These are phyloP conservation scores for Elaeis oleifera DNA, from an alignment of 202 grass and related monocot genomes.

Conservation along the genomic window DNA sequence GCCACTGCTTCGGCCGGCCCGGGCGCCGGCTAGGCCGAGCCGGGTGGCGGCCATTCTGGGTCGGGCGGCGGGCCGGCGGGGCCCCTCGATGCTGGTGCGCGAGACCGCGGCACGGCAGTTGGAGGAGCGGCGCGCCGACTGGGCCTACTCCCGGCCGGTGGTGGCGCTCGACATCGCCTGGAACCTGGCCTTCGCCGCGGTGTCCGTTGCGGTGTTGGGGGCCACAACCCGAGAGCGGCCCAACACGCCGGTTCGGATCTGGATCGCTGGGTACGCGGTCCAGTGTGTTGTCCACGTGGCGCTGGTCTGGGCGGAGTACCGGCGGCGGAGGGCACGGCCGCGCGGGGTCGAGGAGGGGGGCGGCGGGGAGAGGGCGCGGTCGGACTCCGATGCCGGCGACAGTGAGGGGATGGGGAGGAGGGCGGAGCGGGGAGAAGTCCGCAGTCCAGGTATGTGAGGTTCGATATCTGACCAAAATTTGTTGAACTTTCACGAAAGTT, in stretches of 20 bases:
- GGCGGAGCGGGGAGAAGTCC: slow-evolving; percentile 8
- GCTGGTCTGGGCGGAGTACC: slow-evolving; percentile 45
- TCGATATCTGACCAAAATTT: no score
- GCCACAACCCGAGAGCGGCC: slow-evolving; percentile 33
- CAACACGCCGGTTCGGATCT: slow-evolving; percentile 35
- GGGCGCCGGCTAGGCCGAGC: slow-evolving; percentile 23
- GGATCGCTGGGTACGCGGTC: slow-evolving; percentile 48
- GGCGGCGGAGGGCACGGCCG: slow-evolving; percentile 15
- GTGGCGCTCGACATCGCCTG: slow-evolving; percentile 55
- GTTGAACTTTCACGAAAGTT: no score
- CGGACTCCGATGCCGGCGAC: slow-evolving; percentile 15
- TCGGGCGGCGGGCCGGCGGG: slow-evolving; percentile 32
- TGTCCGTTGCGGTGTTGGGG: slow-evolving; percentile 42
- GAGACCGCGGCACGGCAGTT: slow-evolving; percentile 50
- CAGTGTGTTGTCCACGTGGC: slow-evolving; percentile 53
- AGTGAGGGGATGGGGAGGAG: slow-evolving; percentile 20
- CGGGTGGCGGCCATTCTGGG: slow-evolving; percentile 30
- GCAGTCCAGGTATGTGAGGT: no score
- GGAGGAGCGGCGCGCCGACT: slow-evolving; percentile 52
- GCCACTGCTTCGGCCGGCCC: slow-evolving; percentile 5
- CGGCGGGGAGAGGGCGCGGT: neutral
- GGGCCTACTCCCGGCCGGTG: slow-evolving; percentile 62
- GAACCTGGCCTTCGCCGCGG: slow-evolving; percentile 55
- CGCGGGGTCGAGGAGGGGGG: neutral
- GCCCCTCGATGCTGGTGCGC: slow-evolving; percentile 38